phyloP scores from a whole-genome alignment of 2,329 filamentous ascomycete genomes.

The Fusarium ambrosium region DNA sequence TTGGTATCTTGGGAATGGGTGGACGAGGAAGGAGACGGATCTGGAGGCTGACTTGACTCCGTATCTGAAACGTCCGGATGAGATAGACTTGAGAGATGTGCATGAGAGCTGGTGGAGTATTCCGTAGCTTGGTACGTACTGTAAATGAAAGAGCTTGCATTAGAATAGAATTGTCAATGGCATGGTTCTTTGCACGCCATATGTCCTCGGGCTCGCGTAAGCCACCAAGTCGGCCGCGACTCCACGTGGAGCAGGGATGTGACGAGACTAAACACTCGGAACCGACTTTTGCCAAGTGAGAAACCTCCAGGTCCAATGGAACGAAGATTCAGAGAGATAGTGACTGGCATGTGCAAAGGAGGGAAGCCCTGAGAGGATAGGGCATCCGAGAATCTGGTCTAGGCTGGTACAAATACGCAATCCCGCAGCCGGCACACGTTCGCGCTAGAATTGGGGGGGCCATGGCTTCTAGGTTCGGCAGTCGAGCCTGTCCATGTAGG shows the following conservation, averaged over 20 bases:
- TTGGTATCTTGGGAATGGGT: constrained; percentile 77
- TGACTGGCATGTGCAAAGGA: background rate
- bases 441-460: constrained; percentile 14
- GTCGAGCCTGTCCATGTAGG: constrained; percentile 8
- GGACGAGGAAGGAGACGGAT: constrained; percentile 70
- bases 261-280: constrained; percentile 18
- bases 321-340: background rate
- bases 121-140: constrained; percentile 40
- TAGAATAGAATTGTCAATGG: constrained; percentile 18
- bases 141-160: constrained; percentile 3
- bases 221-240: constrained; percentile 3
- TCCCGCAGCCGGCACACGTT: constrained; percentile 21
- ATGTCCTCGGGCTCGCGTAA: constrained; percentile 22
- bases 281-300: background rate
- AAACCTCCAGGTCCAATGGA: constrained; percentile 2
- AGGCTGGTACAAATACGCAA: constrained; percentile 12
- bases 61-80: constrained; percentile 69
- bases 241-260: constrained; percentile 24
- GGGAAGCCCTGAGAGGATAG: background rate
- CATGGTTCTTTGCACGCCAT: constrained; percentile 40
- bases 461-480: constrained; percentile 13
- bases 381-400: constrained; percentile 1
- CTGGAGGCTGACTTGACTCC: constrained; percentile 70
- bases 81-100: constrained; percentile 71
- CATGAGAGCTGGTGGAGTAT: constrained; percentile 78